Conservation (phyloP, 176 grass and related monocot genomes). For the Puya raimondii region DNA sequence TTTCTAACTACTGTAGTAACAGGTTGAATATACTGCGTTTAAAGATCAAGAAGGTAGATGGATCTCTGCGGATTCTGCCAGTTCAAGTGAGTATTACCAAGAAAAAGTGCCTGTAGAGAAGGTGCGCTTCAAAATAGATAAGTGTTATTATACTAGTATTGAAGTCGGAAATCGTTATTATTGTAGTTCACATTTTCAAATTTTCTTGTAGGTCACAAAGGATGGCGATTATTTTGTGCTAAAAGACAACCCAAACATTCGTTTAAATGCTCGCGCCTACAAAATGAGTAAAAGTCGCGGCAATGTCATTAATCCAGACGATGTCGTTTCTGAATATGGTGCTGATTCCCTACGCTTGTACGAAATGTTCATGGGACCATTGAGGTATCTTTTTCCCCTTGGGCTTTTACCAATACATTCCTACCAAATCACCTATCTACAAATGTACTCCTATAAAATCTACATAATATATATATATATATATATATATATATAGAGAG, state of each 20-base stretch:
- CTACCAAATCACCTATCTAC: too few species aligned
- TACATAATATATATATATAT: too few species aligned
- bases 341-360: constrained; percentile 96
- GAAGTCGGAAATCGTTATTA: not conserved
- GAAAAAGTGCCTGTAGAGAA: constrained; percentile 73
- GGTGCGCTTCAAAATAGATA: constrained; percentile 29
- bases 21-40: constrained; percentile 91
- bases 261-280: constrained; percentile 65
- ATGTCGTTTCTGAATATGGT: constrained; percentile 92
- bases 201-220: constrained; percentile 60
- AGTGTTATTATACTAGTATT: constrained; percentile 13
- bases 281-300: constrained; percentile 99
- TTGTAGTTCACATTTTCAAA: not conserved
- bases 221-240: constrained; percentile 78
- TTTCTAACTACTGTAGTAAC: constrained; percentile 28
- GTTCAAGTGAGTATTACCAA: constrained; percentile 53
- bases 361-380: constrained; percentile 99
- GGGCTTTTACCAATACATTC: constrained; percentile 3
- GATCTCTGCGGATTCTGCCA: constrained; percentile 66
- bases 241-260: constrained; percentile 65
- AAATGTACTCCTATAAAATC: too few species aligned
- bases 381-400: constrained; percentile 37
- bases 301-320: constrained; percentile 97
- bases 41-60: constrained; percentile 63
- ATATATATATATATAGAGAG: too few species aligned